phyloP scores from a whole-genome alignment of 176 grass and related monocot genomes.

The Tillandsia leiboldiana region DNA sequence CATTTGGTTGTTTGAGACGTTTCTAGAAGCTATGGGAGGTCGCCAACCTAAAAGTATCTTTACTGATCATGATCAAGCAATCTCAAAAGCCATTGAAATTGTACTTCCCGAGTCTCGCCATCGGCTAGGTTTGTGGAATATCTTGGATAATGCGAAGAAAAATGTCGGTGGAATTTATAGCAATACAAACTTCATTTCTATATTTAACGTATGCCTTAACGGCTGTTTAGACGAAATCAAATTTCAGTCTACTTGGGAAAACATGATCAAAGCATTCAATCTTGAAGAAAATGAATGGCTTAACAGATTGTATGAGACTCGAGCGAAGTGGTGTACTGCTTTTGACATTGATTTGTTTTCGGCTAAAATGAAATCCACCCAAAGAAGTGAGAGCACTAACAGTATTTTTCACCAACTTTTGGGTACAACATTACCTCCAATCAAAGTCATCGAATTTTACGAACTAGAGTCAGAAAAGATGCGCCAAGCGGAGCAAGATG shows the following conservation, averaged over 20 bases:
- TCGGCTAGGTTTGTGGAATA: conserved; percentile 58
- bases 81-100: conserved; percentile 57
- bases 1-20: conserved; percentile 58
- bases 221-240: conserved; percentile 59
- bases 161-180: conserved; percentile 59
- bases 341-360: conserved; percentile 61
- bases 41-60: conserved; percentile 50
- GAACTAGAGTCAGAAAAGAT: conserved; percentile 56
- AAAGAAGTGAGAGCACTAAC: conserved; percentile 58
- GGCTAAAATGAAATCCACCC: conserved; percentile 57
- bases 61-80: conserved; percentile 59
- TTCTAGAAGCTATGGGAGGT: conserved; percentile 69
- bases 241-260: conserved; percentile 60
- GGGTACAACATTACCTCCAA: conserved; percentile 35
- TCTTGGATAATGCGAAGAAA: conserved; percentile 58
- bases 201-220: conserved; percentile 58
- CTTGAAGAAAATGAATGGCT: conserved; percentile 80
- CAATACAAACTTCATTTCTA: conserved; percentile 53
- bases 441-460: conserved; percentile 31
- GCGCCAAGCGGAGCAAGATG: conserved; percentile 65
- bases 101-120: conserved; percentile 58
- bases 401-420: conserved; percentile 49
- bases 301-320: conserved; percentile 65
- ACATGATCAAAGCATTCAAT: conserved; percentile 55
- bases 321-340: conserved; percentile 61